phyloP scores from a whole-genome alignment of 345 rosid genomes.

The Boechera retrofracta region DNA sequence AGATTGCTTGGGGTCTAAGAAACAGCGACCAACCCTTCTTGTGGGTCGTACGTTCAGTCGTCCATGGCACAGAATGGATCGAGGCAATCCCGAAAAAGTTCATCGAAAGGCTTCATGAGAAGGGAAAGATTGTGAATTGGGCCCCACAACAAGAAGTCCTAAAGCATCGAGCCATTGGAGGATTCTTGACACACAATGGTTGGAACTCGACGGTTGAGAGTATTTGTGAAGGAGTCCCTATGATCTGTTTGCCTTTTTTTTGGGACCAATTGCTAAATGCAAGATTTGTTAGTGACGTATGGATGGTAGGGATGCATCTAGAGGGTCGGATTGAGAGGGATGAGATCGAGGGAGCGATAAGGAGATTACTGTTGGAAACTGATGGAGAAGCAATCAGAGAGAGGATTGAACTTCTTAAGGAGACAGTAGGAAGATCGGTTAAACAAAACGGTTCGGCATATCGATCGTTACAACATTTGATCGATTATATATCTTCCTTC shows the following conservation, averaged over 20 bases:
- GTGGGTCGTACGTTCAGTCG: conserved; percentile 50
- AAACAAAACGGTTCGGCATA: conserved; percentile 20
- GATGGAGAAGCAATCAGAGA: conserved; percentile 39
- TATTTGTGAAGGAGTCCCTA: conserved; percentile 39
- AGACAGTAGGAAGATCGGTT: conserved; percentile 36
- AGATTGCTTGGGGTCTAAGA: conserved; percentile 57
- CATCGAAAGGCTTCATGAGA: conserved; percentile 23
- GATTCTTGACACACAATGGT: conserved; percentile 43
- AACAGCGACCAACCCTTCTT: conserved; percentile 52
- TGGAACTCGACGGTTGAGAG: conserved; percentile 47
- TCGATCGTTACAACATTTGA: conserved; percentile 26
- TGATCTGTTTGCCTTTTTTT: conserved; percentile 34
- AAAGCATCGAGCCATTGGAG: conserved; percentile 39
- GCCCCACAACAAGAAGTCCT: conserved; percentile 39
- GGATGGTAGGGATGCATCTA: conserved; percentile 40
- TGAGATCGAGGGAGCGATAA: conserved; percentile 27
- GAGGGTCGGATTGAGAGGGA: conserved; percentile 32
- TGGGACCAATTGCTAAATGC: conserved; percentile 41
- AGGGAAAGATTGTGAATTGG: conserved; percentile 50
- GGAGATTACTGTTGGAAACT: conserved; percentile 4
- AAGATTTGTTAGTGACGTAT: conserved; percentile 26
- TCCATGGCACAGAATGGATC: conserved; percentile 4
- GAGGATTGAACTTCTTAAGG: conserved; percentile 23
- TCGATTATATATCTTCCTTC: conserved; percentile 33
- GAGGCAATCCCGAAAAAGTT: conserved; percentile 28